These are phyloP conservation scores for Acacia confusa DNA, from an alignment of 306 rosid genomes.

Conservation along the genomic window DNA sequence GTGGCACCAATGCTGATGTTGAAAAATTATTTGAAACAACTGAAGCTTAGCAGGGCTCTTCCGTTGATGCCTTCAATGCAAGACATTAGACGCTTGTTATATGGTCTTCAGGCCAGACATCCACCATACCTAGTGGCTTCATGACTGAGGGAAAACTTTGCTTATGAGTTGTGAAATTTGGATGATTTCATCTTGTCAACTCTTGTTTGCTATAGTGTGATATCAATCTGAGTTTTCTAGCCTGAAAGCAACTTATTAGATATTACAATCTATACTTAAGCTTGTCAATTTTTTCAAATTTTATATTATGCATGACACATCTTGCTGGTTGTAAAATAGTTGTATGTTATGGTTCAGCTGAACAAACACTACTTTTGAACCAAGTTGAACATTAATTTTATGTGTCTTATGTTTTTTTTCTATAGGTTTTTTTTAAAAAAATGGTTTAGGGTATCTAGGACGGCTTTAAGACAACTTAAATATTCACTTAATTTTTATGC, in stretches of 20 bases:
- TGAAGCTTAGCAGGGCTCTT: constrained; percentile 36
- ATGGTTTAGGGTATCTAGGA: not conserved
- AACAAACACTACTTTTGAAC: not conserved
- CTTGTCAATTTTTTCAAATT: not conserved
- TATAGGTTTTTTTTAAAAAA: not conserved
- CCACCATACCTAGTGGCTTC: not conserved
- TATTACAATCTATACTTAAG: not conserved
- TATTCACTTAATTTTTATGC: not conserved
- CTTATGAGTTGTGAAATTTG: constrained; percentile 20
- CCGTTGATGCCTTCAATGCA: constrained; percentile 6
- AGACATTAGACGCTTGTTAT: constrained; percentile 22
- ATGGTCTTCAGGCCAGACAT: not conserved
- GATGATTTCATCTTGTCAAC: not conserved
- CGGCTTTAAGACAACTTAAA: not conserved
- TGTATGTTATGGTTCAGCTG: not conserved
- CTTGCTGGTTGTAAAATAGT: not conserved
- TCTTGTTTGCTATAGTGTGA: constrained; percentile 24
- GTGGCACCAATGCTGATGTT: constrained; percentile 53
- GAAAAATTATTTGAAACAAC: constrained; percentile 55
- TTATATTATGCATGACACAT: not conserved
- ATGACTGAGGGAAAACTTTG: not conserved
- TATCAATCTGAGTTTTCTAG: not conserved
- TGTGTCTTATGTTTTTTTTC: not conserved
- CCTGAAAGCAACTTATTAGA: not conserved
- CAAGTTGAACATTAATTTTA: not conserved